phyloP scores from a whole-genome alignment of 345 rosid genomes.

The Corymbia maculata region DNA sequence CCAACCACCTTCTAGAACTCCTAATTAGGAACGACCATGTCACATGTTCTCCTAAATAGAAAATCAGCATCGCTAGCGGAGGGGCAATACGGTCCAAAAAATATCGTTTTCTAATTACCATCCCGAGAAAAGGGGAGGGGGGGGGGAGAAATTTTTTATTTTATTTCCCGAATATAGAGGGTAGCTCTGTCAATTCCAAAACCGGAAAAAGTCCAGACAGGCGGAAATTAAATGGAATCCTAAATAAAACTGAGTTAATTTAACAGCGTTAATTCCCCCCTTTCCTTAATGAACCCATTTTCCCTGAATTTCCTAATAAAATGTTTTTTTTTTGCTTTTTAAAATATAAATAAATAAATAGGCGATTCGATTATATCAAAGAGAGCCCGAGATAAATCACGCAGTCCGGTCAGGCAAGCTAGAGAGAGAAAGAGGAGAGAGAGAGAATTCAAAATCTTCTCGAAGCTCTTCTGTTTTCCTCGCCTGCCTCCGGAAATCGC shows the following conservation, averaged over 20 bases:
- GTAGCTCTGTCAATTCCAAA: not conserved
- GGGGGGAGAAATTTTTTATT: not conserved
- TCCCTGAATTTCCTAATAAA: not conserved
- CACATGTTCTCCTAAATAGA: not conserved
- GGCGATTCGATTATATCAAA: not conserved
- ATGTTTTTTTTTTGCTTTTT: not conserved
- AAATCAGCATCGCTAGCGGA: not conserved
- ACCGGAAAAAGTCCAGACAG: not conserved
- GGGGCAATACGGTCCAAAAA: not conserved
- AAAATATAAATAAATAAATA: too few relatives aligned
- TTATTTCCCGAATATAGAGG: not conserved
- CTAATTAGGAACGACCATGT: not conserved
- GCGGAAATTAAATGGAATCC: not conserved
- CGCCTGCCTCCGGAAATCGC: not conserved
- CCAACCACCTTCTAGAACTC: not conserved
- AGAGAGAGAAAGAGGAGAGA: not conserved
- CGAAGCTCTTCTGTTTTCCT: not conserved
- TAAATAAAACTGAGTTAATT: not conserved
- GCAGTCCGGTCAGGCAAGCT: not conserved
- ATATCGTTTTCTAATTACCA: not conserved
- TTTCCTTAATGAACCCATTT: not conserved
- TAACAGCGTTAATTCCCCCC: not conserved
- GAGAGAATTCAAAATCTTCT: not conserved
- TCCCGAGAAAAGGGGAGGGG: not conserved
- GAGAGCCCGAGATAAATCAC: not conserved